phyloP scores from a whole-genome alignment of 305 asterid species.

The Fraxinus floribunda region DNA sequence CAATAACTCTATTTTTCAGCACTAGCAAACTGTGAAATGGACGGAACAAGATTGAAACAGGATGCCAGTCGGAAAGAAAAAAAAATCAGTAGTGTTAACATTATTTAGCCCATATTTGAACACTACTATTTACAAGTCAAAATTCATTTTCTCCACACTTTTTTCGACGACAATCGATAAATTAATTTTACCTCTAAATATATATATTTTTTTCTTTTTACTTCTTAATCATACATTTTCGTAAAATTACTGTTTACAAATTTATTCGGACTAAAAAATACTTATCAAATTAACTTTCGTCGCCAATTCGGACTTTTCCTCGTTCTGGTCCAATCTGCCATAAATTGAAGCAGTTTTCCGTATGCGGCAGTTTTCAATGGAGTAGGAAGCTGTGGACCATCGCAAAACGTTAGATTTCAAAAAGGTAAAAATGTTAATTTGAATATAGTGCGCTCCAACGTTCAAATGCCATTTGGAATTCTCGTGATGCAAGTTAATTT shows the following conservation, averaged over 20 bases:
- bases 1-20: background rate
- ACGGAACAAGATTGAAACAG: too few species aligned
- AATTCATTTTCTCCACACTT: too few species aligned
- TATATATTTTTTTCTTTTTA: too few species aligned
- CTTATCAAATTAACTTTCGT: background rate
- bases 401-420: constrained; percentile 10
- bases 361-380: background rate
- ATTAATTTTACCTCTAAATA: too few species aligned
- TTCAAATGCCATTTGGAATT: constrained; percentile 43
- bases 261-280: background rate
- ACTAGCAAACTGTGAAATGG: background rate
- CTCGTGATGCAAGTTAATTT: constrained; percentile 52
- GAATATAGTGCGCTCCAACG: constrained; percentile 88
- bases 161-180: background rate
- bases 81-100: too few species aligned
- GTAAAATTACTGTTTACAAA: too few species aligned
- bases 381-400: constrained; percentile 28
- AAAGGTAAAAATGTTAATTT: constrained; percentile 29
- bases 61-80: background rate
- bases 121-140: too few species aligned
- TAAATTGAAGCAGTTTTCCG: background rate
- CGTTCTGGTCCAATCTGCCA: background rate
- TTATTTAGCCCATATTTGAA: too few species aligned
- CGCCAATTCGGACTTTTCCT: background rate
- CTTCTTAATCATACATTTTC: background rate